Conservation (phyloP, 352 stramenopile genomes). For the Pythium graminicola region DNA sequence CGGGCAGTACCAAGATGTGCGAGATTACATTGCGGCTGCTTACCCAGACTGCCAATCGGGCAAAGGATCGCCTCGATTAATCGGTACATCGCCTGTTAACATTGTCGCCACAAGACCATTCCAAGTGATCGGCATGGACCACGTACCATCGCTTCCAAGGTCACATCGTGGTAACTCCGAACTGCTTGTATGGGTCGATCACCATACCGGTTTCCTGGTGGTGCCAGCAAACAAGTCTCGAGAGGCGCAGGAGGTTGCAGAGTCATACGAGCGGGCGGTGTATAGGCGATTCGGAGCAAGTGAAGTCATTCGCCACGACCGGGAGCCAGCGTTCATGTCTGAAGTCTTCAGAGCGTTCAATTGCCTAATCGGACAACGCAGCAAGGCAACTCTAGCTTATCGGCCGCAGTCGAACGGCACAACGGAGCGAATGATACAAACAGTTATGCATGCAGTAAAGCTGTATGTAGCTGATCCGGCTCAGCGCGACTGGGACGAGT, state of each 20-base stretch:
- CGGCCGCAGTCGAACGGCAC: conserved; percentile 18
- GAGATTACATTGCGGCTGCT: neutral
- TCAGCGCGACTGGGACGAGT: conserved; percentile 23
- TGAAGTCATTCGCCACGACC: conserved; percentile 19
- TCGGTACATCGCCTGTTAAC: conserved; percentile 3
- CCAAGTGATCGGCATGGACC: conserved; percentile 28
- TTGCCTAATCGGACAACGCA: conserved; percentile 9
- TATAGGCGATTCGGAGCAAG: conserved; percentile 15
- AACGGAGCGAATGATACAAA: conserved; percentile 19
- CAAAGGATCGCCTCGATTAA: conserved; percentile 10
- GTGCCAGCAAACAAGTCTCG: conserved; percentile 14
- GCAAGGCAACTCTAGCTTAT: conserved; percentile 15
- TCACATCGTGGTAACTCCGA: conserved; percentile 26
- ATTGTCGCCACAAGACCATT: conserved; percentile 19
- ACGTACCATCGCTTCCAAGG: conserved; percentile 22
- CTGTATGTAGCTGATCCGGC: conserved; percentile 15
- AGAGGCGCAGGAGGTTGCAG: conserved; percentile 20
- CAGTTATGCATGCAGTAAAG: conserved; percentile 14
- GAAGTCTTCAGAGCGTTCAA: conserved; percentile 19
- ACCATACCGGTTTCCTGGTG: conserved; percentile 17
- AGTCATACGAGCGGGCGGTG: conserved; percentile 18
- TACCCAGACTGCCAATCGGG: conserved; percentile 21
- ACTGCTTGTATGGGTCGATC: conserved; percentile 25
- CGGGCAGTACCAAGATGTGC: conserved; percentile 6
- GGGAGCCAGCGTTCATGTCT: conserved; percentile 16